Evolutionary conservation across 108 stramenopile genomes (phyloP).

Genomic region (Pseudonitzschia multistriata): DNA sequence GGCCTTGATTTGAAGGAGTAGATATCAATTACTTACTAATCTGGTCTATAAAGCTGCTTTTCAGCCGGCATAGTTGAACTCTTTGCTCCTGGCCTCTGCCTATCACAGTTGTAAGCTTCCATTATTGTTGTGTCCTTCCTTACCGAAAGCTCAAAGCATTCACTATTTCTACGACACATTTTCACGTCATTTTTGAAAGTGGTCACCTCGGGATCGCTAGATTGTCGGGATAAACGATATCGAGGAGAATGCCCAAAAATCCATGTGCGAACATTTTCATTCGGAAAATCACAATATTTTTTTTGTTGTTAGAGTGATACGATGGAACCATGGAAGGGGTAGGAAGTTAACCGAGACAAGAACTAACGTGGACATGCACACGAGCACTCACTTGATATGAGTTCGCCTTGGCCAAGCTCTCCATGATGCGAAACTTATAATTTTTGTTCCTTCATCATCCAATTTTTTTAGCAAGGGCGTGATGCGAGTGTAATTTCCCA

Average conservation of each 20-base stretch:
- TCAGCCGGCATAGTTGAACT: constrained; percentile 46
- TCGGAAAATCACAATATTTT: too few relatives aligned
- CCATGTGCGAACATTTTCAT: background rate
- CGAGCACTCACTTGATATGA: constrained; percentile 34
- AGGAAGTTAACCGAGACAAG: background rate
- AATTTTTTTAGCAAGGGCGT: constrained; percentile 42
- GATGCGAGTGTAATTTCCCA: constrained; percentile 35
- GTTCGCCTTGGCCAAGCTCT: constrained; percentile 56
- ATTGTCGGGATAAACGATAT: background rate
- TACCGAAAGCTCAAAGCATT: constrained; percentile 58
- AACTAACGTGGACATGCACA: background rate
- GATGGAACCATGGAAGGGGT: background rate
- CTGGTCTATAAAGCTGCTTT: constrained; percentile 59
- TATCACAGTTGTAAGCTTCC: constrained; percentile 87
- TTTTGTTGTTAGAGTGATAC: too few relatives aligned
- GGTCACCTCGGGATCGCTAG: constrained; percentile 10
- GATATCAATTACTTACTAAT: constrained; percentile 19
- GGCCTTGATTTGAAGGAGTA: background rate
- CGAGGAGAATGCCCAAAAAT: too few relatives aligned
- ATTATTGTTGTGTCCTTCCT: constrained; percentile 61
- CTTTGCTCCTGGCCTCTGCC: constrained; percentile 70
- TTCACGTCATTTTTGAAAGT: constrained; percentile 19
- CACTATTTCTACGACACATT: constrained; percentile 26
- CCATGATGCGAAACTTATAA: constrained; percentile 54
- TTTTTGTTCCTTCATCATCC: constrained; percentile 43